Percentiles rank a stretch among this genome's conserved stretches.
Conservation (phyloP, 306 rosid species). For the Arachis stenosperma region DNA sequence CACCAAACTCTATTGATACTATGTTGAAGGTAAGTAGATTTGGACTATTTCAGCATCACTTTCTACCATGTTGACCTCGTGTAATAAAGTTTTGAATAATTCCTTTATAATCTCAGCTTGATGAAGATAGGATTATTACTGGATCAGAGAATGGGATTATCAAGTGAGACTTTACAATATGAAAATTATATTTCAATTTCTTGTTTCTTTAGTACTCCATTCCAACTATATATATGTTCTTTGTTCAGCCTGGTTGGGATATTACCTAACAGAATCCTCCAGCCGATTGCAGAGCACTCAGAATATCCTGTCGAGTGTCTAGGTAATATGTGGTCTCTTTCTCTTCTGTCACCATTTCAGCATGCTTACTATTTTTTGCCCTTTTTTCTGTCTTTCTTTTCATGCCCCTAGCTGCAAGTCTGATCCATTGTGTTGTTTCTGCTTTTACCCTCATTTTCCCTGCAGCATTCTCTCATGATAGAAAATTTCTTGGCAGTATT, state of each 20-base stretch:
- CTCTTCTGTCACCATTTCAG: constrained; percentile 22
- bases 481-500: constrained; percentile 81
- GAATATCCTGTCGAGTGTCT: constrained; percentile 85
- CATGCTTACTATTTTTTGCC: constrained; percentile 2
- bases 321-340: constrained; percentile 55
- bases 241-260: constrained; percentile 72
- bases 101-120: constrained; percentile 62
- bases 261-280: constrained; percentile 86
- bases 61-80: not conserved
- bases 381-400: not conserved
- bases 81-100: not conserved
- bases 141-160: constrained; percentile 95
- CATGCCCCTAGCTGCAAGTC: constrained; percentile 12
- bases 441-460: constrained; percentile 34
- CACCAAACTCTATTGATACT: constrained; percentile 75
- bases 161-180: constrained; percentile 64
- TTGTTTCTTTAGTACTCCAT: constrained; percentile 12
- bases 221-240: constrained; percentile 11
- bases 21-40: constrained; percentile 71
- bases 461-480: constrained; percentile 80
- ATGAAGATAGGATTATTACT: constrained; percentile 83
- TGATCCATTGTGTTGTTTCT: constrained; percentile 26
- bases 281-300: constrained; percentile 93
- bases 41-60: constrained; percentile 31
- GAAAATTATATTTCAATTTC: constrained; percentile 21